Base-by-base conservation (phyloP, 1,284 basidiomycete species). In the Pascua guehoae region DNA sequence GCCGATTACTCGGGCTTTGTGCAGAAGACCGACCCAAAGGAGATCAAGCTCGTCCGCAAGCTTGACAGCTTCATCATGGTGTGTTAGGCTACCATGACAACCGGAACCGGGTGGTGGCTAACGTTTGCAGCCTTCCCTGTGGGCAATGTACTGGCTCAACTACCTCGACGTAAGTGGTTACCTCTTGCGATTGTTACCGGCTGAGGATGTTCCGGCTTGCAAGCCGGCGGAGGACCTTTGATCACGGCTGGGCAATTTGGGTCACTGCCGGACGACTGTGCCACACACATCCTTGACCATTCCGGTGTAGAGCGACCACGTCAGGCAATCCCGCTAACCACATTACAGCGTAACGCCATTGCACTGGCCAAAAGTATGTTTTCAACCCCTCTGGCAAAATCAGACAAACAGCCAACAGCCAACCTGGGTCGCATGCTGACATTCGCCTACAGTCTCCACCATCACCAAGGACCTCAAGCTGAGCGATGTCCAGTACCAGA, bases 401-500 rank as follows among this genome's bases (percentile, higher is more conserved):
- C 24, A 18, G 44, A 46, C 18, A 17, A 40, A 9, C 39, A 40
- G 10, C 39, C 40, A 12, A 8, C 40, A 41, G 9, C 8, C 40
- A 3, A 41, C 40, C 43, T 24, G 24, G 8, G 45, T 18, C 11
- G 16, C 10, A 14, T 24, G n/a, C 40, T 43, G 49, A 42, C 41
- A 12, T 32, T 32, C 24, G 24, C 24, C 24, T 4, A 12, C 43
- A 53, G 51, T 60, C 38, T 60, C 59, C 8, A 41, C 60, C 11
- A 40, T 62, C 32, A 47, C 41, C 16, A 51, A 60, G 24, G 71
- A 77, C 49, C 69, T 77, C 40, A 47, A 55, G 39, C 58, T 76
- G 18, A 64, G 17, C 49, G 61, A 67, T 49, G 51, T 59, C 0
- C 62, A 70, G 54, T 70, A 71, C 54, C 60, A 67, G 39, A 74